Base-by-base conservation (phyloP, 2,329 filamentous ascomycete genomes). In the Cercospora sp. region DNA sequence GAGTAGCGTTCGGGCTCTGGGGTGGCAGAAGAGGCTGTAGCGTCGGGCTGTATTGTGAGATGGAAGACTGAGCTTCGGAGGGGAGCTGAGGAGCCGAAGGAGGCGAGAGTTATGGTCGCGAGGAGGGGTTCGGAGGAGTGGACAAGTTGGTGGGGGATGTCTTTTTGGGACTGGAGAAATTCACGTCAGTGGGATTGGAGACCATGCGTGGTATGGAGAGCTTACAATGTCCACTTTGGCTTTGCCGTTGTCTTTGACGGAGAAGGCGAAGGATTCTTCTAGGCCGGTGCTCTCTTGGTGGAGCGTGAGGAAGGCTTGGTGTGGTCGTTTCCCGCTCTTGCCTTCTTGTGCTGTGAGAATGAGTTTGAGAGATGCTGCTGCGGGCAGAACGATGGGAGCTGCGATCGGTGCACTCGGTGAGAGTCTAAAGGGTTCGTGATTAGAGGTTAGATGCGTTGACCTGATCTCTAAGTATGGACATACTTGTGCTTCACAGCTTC, bases 281-380 rank as follows among this genome's bases (percentile, higher is more conserved):
- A 99, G 84, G 40, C 92, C 92, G 10, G 89, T 90, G 12, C 85
- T 82, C 10, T 86, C 83, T 74, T 98, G 93, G 74, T 88, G 89
- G 67, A 99, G 81, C 16, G 95, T 85, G 64, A 99, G 85, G 83
- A 97, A 97, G 5, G 93, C 93, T 82, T 99, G 95, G 81, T 99
- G 95, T 74, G 95, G 93, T 72, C 91, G 89, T 85, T 93, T 94
- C 58, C 88, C 86, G 74, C 89, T 90, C 80, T 89, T 89, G 77
- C 87, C 89, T 76, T 97, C 92, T 78, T 91, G 90, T 8, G 92
- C 87, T 36, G 93, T 97, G 75, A 99, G 83, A 73, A 89, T 82
- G 73, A 99, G 83, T 83, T 95, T 97, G 77, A 98, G 84, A 51
- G 89, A 88, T 77, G 96, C 93, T 64, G 87, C 79, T 64, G 85